Percentiles rank a stretch among this genome's conserved stretches.
These are phyloP conservation scores for Amphibolis antarctica DNA, from an alignment of 106 monocot species.

Conservation along the genomic window DNA sequence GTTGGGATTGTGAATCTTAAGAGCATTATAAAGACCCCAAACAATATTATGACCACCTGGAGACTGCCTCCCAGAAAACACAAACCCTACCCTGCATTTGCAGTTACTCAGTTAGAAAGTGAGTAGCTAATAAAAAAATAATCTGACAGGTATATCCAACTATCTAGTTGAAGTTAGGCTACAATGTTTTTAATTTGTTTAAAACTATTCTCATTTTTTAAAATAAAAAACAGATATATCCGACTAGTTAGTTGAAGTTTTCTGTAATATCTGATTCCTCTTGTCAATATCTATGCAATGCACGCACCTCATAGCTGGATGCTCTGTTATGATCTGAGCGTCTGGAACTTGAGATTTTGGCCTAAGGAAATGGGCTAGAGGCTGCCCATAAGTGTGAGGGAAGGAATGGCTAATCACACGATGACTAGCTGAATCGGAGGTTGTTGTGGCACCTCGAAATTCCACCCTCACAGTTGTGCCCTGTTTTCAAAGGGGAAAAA, in stretches of 20 bases:
- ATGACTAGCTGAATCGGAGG: conserved; percentile 25
- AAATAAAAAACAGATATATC: too few species aligned
- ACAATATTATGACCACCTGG: conserved; percentile 98
- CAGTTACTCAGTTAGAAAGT: too few species aligned
- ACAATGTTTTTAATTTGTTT: too few species aligned
- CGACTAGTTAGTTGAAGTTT: too few species aligned
- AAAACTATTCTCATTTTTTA: too few species aligned
- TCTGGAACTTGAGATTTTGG: conserved; percentile 28
- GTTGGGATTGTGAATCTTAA: conserved; percentile 65
- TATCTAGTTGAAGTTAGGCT: too few species aligned
- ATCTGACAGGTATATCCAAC: too few species aligned
- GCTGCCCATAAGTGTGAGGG: conserved; percentile 56
- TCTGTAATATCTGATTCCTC: too few species aligned
- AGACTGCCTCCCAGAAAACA: conserved; percentile 90
- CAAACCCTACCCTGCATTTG: conserved; percentile 73
- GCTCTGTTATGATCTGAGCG: conserved; percentile 41
- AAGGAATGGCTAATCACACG: conserved; percentile 39
- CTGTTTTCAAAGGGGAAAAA: conserved; percentile 13
- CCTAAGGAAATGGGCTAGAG: conserved; percentile 49
- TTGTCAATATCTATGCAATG: too few species aligned
- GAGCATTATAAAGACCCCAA: conserved; percentile 77
- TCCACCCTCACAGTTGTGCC: conserved; percentile 67
- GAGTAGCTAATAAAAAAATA: too few species aligned
- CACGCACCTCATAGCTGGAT: conserved; percentile 22
- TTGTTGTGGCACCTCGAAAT: conserved; percentile 57